Evolutionary conservation across 306 rosid species (phyloP).

Genomic region (Lithocarpus polystachyus): DNA sequence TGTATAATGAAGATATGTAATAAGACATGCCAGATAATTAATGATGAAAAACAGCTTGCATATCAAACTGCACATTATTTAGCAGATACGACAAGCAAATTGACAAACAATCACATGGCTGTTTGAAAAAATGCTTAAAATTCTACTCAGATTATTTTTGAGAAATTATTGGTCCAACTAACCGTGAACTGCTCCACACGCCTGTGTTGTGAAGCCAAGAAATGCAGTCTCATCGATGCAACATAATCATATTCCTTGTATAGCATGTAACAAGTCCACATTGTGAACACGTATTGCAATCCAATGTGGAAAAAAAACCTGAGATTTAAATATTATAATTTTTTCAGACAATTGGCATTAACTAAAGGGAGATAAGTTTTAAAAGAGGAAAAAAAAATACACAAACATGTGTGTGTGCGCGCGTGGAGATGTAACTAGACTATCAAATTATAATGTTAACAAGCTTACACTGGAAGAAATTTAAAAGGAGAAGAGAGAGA

Average conservation of each 20-base stretch:
- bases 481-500: not conserved
- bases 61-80: not conserved
- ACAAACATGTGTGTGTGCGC: not conserved
- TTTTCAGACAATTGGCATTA: slow-evolving; percentile 18
- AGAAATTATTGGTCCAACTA: slow-evolving; percentile 26
- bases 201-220: slow-evolving; percentile 75
- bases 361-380: not conserved
- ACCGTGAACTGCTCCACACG: slow-evolving; percentile 90
- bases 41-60: not conserved
- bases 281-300: slow-evolving; percentile 80
- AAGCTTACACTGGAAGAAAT: not conserved
- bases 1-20: too few species aligned
- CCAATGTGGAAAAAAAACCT: slow-evolving; percentile 89
- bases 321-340: slow-evolving; percentile 27
- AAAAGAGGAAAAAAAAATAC: not conserved
- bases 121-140: not conserved
- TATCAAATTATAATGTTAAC: not conserved
- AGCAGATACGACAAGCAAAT: not conserved
- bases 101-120: slow-evolving; percentile 3
- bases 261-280: slow-evolving; percentile 72
- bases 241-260: slow-evolving; percentile 73
- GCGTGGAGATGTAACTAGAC: too few species aligned
- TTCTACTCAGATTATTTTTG: not conserved
- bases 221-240: slow-evolving; percentile 73
- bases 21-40: too few species aligned